phyloP scores from a whole-genome alignment of 2,329 filamentous ascomycete species.

The Thermomyces lanuginosus region DNA sequence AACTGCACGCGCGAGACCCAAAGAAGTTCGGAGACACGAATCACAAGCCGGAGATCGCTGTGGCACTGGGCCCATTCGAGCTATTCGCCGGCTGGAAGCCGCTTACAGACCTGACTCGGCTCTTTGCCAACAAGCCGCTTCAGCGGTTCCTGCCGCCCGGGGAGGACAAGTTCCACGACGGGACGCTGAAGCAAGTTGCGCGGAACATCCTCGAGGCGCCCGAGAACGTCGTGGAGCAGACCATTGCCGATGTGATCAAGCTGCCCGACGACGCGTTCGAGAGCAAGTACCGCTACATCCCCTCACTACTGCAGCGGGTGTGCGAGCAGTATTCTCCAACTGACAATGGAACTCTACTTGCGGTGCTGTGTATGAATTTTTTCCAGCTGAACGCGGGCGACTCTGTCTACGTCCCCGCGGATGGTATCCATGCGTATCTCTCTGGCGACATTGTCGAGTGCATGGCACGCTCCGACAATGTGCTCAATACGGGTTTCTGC shows the following conservation, averaged over 20 bases:
- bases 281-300: conserved; percentile 42
- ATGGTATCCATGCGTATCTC: conserved; percentile 59
- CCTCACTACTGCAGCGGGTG: conserved; percentile 47
- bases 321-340: conserved; percentile 45
- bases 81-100: conserved; percentile 63
- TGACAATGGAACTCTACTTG: conserved; percentile 54
- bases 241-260: conserved; percentile 36
- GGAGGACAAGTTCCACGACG: conserved; percentile 37
- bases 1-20: conserved; percentile 49
- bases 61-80: conserved; percentile 56
- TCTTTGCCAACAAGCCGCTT: conserved; percentile 41
- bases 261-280: conserved; percentile 34
- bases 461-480: conserved; percentile 61
- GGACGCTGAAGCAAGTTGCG: conserved; percentile 41
- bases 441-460: conserved; percentile 61
- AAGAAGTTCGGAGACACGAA: conserved; percentile 54
- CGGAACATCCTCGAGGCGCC: conserved; percentile 38
- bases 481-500: conserved; percentile 60
- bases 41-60: conserved; percentile 66
- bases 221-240: conserved; percentile 35
- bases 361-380: conserved; percentile 60
- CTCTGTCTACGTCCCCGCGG: conserved; percentile 53
- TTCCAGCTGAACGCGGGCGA: conserved; percentile 49
- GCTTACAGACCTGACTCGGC: conserved; percentile 39
- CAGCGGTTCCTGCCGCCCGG: conserved; percentile 36